Conservation (phyloP, 202 grass and related monocot species). For the Carex sylvatica region DNA sequence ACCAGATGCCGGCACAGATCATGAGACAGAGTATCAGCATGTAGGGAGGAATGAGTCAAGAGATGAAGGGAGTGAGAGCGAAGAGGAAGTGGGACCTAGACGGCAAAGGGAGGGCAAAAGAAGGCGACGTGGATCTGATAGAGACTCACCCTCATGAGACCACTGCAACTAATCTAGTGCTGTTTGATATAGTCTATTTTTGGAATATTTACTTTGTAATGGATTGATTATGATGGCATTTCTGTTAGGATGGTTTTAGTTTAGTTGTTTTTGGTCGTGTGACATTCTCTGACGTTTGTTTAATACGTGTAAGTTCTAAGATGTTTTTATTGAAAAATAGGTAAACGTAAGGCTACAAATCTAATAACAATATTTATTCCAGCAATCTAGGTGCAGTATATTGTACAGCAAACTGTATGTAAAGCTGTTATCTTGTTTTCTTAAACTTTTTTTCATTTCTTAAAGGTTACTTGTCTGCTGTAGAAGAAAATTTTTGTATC, state of each 20-base stretch:
- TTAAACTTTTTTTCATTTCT: background rate
- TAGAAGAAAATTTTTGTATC: background rate
- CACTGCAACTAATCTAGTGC: background rate
- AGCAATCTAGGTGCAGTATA: background rate
- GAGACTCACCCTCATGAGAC: constrained; percentile 25
- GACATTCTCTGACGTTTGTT: background rate
- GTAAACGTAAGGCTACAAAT: background rate
- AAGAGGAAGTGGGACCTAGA: constrained; percentile 78
- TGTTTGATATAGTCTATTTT: background rate
- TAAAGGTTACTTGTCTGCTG: background rate
- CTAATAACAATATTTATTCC: constrained; percentile 4
- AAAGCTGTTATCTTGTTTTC: background rate
- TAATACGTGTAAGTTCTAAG: background rate
- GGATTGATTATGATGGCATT: background rate
- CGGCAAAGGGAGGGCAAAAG: constrained; percentile 47
- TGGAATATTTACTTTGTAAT: constrained; percentile 1
- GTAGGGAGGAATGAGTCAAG: constrained; percentile 42
- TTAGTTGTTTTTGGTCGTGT: background rate
- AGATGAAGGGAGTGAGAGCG: constrained; percentile 73
- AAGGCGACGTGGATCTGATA: constrained; percentile 18
- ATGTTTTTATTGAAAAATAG: constrained; percentile 5
- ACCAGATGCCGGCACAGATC: constrained; percentile 44
- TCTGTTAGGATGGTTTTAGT: background rate
- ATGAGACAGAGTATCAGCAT: constrained; percentile 36
- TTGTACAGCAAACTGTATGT: constrained; percentile 12